Percentiles rank a stretch among this genome's conserved stretches.
phyloP scores from a whole-genome alignment of 1,139 yeast genomes.

The Blastobotrys elegans region DNA sequence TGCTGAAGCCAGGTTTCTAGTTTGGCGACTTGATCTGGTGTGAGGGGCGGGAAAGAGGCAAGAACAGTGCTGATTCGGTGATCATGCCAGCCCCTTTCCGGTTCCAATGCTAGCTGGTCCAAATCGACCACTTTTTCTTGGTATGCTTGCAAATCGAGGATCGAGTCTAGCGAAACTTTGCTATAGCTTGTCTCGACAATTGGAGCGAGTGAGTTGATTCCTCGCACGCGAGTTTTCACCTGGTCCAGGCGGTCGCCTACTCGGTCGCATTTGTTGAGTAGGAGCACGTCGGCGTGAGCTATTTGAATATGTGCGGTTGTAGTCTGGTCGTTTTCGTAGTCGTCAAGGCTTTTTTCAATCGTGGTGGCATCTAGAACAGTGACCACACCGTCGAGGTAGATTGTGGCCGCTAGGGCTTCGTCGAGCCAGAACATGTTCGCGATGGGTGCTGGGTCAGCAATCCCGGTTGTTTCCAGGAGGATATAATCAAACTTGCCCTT shows the following conservation, averaged over 20 bases:
- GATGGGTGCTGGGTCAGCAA: constrained; percentile 97
- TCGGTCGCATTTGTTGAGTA: constrained; percentile 72
- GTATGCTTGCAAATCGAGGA: constrained; percentile 79
- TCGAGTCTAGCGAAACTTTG: constrained; percentile 50
- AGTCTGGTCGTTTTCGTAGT: constrained; percentile 55
- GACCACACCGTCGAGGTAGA: constrained; percentile 90
- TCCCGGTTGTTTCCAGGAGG: constrained; percentile 87
- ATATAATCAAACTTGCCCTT: constrained; percentile 81
- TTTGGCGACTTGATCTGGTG: constrained; percentile 33
- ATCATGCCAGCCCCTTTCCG: constrained; percentile 24
- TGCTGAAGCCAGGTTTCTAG: constrained; percentile 61
- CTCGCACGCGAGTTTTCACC: constrained; percentile 39
- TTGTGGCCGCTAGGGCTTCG: constrained; percentile 75
- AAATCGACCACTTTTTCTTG: constrained; percentile 35
- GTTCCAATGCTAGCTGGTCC: constrained; percentile 26
- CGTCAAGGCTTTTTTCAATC: constrained; percentile 62
- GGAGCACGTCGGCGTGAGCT: constrained; percentile 78
- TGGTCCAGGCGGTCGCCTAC: constrained; percentile 30
- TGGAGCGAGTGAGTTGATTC: constrained; percentile 67
- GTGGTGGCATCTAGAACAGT: constrained; percentile 82
- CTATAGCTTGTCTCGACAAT: constrained; percentile 67
- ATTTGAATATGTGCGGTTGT: constrained; percentile 88
- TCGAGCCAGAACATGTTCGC: constrained; percentile 98
- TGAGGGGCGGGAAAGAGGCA: constrained; percentile 47
- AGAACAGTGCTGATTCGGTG: constrained; percentile 59